These are phyloP conservation scores for Acrodontium crateriforme DNA, from an alignment of 2,329 filamentous ascomycete species.

Conservation along the genomic window DNA sequence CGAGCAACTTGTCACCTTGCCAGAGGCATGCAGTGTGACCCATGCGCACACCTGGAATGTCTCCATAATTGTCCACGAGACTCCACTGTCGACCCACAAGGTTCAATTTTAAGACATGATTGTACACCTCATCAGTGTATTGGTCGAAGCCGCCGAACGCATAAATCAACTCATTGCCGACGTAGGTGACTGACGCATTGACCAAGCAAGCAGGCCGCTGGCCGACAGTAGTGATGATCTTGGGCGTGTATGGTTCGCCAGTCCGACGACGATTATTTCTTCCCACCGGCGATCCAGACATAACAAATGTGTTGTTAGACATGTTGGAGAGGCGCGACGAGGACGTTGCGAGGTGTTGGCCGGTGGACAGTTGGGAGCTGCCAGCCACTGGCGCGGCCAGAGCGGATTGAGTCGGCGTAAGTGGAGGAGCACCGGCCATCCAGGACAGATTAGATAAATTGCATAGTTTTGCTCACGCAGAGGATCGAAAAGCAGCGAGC, in stretches of 20 bases:
- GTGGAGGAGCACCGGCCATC: neutral
- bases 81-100: constrained; percentile 83
- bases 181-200: constrained; percentile 98
- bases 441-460: too few relatives aligned
- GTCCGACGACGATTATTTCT: constrained; percentile 44
- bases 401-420: neutral
- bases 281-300: constrained; percentile 73
- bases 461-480: too few relatives aligned
- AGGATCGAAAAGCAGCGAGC: too few relatives aligned
- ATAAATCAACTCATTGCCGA: constrained; percentile 92
- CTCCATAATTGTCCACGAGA: constrained; percentile 94
- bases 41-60: constrained; percentile 95
- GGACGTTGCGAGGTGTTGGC: constrained; percentile 14
- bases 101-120: constrained; percentile 85
- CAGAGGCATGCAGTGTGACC: constrained; percentile 95
- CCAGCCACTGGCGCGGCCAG: neutral
- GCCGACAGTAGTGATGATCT: constrained; percentile 50
- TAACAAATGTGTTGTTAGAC: constrained; percentile 67
- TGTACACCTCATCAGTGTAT: constrained; percentile 97
- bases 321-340: constrained; percentile 21
- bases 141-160: constrained; percentile 98
- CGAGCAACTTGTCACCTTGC: constrained; percentile 84
- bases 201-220: constrained; percentile 81
- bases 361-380: constrained; percentile 1
- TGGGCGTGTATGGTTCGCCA: constrained; percentile 68